phyloP scores from a whole-genome alignment of 2,329 filamentous ascomycete genomes.

The Microdochium paspali region DNA sequence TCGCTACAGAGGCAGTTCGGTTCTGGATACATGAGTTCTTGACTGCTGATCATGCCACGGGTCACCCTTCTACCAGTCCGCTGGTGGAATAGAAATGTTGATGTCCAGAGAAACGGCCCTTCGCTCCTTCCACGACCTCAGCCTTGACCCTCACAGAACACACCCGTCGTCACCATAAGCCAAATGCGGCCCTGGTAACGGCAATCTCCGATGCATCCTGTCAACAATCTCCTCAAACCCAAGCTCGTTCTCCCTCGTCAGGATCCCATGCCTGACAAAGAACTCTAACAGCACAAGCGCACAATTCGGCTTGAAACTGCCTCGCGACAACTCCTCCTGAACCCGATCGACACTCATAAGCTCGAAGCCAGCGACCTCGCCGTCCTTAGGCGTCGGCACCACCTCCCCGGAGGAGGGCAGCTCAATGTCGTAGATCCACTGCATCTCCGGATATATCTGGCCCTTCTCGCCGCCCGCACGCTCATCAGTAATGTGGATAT shows the following conservation, averaged over 20 bases:
- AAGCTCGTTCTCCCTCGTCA: slow-evolving; percentile 71
- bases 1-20: no score
- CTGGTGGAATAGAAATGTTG: no score
- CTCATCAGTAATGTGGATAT: slow-evolving; percentile 71
- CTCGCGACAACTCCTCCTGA: slow-evolving; percentile 55
- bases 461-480: slow-evolving; percentile 71
- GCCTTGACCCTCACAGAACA: neutral
- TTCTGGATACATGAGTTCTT: no score
- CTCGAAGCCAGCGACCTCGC: slow-evolving; percentile 80
- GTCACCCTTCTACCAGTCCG: no score
- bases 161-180: no score
- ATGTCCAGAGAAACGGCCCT: no score
- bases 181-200: slow-evolving; percentile 62
- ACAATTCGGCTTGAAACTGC: slow-evolving; percentile 90
- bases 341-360: slow-evolving; percentile 72
- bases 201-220: slow-evolving; percentile 68
- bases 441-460: slow-evolving; percentile 79
- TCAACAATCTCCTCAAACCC: slow-evolving; percentile 67
- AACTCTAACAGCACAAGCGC: slow-evolving; percentile 80
- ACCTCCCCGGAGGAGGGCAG: slow-evolving; percentile 59
- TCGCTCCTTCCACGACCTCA: neutral
- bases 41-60: neutral
- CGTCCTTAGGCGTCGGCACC: slow-evolving; percentile 68
- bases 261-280: slow-evolving; percentile 73
- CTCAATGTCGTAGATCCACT: slow-evolving; percentile 87